A percentile compares a stretch with the other conserved stretches of the same genome.
Evolutionary conservation across 306 rosid genomes (phyloP).

Genomic region (Pyrus betulifolia): DNA sequence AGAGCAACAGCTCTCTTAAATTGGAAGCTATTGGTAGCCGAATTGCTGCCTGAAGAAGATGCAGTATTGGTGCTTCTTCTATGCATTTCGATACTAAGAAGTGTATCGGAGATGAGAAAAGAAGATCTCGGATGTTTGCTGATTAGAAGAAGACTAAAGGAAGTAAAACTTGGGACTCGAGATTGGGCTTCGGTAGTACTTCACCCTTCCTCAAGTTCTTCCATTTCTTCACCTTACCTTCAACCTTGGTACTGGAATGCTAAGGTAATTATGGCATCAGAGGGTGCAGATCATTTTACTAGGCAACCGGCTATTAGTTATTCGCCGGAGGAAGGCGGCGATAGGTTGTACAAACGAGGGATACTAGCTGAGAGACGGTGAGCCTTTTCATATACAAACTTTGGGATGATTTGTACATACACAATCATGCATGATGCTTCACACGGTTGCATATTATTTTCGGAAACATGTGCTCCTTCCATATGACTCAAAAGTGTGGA

Average conservation of each 20-base stretch:
- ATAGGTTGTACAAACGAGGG: conserved; percentile 60
- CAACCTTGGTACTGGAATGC: conserved; percentile 83
- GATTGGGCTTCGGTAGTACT: conserved; percentile 83
- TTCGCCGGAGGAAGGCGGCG: conserved; percentile 72
- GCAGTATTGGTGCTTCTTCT: conserved; percentile 64
- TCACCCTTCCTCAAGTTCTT: conserved; percentile 46
- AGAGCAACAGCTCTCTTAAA: conserved; percentile 80
- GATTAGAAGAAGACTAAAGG: conserved; percentile 68
- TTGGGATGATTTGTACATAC: background rate
- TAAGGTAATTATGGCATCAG: conserved; percentile 34
- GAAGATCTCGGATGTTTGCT: conserved; percentile 67
- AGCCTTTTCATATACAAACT: background rate
- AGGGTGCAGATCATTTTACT: conserved; percentile 26
- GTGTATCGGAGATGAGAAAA: conserved; percentile 67
- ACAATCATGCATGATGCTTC: background rate
- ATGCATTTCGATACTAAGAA: conserved; percentile 63
- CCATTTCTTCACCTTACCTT: conserved; percentile 47
- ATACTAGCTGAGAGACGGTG: conserved; percentile 33
- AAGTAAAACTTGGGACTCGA: conserved; percentile 49
- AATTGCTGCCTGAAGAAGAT: conserved; percentile 78
- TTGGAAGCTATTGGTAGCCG: conserved; percentile 69
- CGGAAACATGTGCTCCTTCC: background rate
- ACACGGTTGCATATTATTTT: background rate
- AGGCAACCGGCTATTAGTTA: conserved; percentile 41
- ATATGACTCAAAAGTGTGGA: background rate